Evolutionary conservation across 140 eudicot genomes (phyloP), one percentile per base, ranked within the genome.

Genomic region (Oenanthe javanica): DNA sequence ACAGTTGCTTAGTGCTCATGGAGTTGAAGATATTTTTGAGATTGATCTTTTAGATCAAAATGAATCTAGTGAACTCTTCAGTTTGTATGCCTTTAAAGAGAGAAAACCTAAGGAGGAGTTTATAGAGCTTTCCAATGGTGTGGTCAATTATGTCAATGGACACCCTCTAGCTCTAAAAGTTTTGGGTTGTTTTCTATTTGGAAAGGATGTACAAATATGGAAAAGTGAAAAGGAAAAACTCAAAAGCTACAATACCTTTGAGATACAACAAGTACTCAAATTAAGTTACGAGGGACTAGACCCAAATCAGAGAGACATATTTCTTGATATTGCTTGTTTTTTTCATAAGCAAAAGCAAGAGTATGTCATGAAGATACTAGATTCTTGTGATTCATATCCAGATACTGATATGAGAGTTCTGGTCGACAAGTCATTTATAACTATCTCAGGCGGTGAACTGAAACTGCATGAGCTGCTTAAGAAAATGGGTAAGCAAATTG

Each of bases 151-250:
- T 36, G 80, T 61, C 19, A 13, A 61, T 77, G 80, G 80, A 67
- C 80, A 52, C 66, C 80, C 80, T 38, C 43, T 77, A 55, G 80
- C 80, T 77, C 36, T 77, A 2, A 77, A 77, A 77, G 72, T 77
- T 16, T 57, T 77, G 72, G 80, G 80, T 38, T 54, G 71, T 55
- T 52, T 55, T 52, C 54, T 77, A 2, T 36, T n/a, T 55, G 48
- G 51, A 31, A 76, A 36, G 21, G 12, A 36, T 51, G 59, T 48
- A 2, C 36, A 25, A 11, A 50, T 21, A 51, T 50, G 80, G 71
- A 38, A 38, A 77, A 77, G 70, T 18, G 66, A 38, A 36, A 4
- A 54, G 70, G 36, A 9, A 2, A 77, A 59, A 55, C 70, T 52
- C 70, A 12, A 77, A 77, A 27, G 47, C 47, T 2, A 19, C 31